A percentile compares a stretch with the other conserved stretches of the same genome.
These are phyloP conservation scores for Verruconis gallopava DNA, from an alignment of 2,329 filamentous ascomycete genomes.

Conservation along the genomic window DNA sequence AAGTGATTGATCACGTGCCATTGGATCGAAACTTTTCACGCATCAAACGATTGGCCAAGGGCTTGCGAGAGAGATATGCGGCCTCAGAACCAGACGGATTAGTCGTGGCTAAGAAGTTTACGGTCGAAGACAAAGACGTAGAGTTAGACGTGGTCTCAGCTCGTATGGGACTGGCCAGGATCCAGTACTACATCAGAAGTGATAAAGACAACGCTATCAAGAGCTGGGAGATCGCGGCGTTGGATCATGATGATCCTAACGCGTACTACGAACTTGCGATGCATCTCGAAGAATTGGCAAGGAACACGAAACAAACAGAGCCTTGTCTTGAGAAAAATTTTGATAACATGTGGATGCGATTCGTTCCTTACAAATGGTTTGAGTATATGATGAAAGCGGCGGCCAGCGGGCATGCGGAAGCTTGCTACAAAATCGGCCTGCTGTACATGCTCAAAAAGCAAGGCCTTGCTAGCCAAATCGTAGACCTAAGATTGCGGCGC, in stretches of 20 bases:
- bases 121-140: constrained; percentile 1
- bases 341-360: neutral
- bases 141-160: neutral
- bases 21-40: neutral
- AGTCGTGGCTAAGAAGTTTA: neutral
- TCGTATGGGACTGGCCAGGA: neutral
- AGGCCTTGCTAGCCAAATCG: neutral
- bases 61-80: neutral
- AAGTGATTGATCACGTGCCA: neutral
- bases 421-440: neutral
- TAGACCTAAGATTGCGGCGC: no score
- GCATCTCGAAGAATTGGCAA: neutral
- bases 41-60: neutral
- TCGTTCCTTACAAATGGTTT: constrained; percentile 5
- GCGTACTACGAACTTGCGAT: constrained; percentile 3
- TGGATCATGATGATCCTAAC: constrained; percentile 1
- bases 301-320: neutral
- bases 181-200: neutral
- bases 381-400: constrained; percentile 6
- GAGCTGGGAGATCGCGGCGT: neutral
- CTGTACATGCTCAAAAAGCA: neutral
- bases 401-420: neutral
- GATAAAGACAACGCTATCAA: neutral
- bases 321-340: neutral
- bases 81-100: neutral